Conservation (phyloP, 2,329 filamentous ascomycete species). For the Xylaria sp. region DNA sequence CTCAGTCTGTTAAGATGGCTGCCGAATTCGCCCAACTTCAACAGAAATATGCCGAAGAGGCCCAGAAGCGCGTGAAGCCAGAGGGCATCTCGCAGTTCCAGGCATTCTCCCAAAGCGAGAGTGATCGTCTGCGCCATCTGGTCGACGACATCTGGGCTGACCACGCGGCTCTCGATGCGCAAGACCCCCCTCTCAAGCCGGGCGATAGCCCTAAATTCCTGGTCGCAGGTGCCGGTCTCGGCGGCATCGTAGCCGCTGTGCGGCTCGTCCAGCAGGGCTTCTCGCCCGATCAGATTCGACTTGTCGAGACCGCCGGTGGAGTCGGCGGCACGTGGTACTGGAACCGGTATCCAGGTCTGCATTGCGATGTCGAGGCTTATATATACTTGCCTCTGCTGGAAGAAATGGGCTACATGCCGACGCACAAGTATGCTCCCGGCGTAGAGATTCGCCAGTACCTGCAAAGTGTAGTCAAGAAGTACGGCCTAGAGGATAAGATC, state of each 20-base stretch:
- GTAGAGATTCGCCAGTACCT: constrained; percentile 58
- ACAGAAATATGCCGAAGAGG: constrained; percentile 46
- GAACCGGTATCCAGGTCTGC: constrained; percentile 62
- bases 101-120: constrained; percentile 41
- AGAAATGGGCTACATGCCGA: constrained; percentile 69
- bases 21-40: constrained; percentile 42
- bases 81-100: constrained; percentile 46
- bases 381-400: constrained; percentile 71
- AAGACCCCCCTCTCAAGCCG: constrained; percentile 37
- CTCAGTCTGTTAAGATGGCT: constrained; percentile 36
- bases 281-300: constrained; percentile 53
- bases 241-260: constrained; percentile 45
- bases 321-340: constrained; percentile 65
- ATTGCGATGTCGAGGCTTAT: constrained; percentile 70
- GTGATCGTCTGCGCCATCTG: constrained; percentile 46
- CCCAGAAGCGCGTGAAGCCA: constrained; percentile 47
- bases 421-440: constrained; percentile 54
- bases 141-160: constrained; percentile 48
- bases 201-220: constrained; percentile 47
- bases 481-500: constrained; percentile 55
- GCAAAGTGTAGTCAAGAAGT: constrained; percentile 57
- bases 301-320: constrained; percentile 57
- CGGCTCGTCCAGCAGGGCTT: constrained; percentile 52
- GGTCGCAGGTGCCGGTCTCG: constrained; percentile 46
- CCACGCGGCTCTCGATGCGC: constrained; percentile 47